phyloP scores from a whole-genome alignment of 345 rosid species.

The Boechera retrofracta region DNA sequence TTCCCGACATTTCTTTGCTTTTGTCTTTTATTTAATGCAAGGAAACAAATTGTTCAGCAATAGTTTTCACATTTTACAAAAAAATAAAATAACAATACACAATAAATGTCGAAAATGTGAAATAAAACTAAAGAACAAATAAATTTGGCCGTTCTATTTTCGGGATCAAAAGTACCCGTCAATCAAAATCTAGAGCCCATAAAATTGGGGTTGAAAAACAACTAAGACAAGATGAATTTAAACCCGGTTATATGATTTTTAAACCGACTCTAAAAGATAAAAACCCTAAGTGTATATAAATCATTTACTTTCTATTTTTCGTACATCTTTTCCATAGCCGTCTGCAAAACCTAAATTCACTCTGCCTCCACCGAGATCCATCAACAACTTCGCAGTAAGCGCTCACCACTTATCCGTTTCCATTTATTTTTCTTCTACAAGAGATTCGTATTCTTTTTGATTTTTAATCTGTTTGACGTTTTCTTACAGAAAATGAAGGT shows the following conservation, averaged over 20 bases:
- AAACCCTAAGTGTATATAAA: not conserved
- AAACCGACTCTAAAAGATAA: too few relatives aligned
- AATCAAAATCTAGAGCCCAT: not conserved
- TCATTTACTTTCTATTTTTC: not conserved
- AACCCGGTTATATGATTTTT: not conserved
- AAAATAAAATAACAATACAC: too few relatives aligned
- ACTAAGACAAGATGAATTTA: not conserved
- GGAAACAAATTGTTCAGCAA: too few relatives aligned
- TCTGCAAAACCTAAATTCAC: not conserved
- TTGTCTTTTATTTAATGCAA: too few relatives aligned
- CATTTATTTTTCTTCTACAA: not conserved
- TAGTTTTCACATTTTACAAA: too few relatives aligned
- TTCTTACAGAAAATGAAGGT: slow-evolving; percentile 62
- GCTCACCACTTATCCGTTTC: not conserved
- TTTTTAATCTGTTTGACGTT: not conserved
- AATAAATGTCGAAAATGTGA: too few relatives aligned
- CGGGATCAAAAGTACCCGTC: not conserved
- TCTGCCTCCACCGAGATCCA: slow-evolving; percentile 21
- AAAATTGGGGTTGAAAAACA: not conserved
- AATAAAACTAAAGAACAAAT: too few relatives aligned
- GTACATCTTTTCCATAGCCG: slow-evolving; percentile 20
- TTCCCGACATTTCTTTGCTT: too few relatives aligned
- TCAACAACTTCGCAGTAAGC: slow-evolving; percentile 1
- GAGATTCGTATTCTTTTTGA: not conserved
- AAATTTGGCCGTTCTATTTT: not conserved